A percentile compares a stretch with the other conserved stretches of the same genome.
These are phyloP conservation scores for Podaxis sp. DNA, from an alignment of 768 basidiomycete genomes.

Conservation along the genomic window DNA sequence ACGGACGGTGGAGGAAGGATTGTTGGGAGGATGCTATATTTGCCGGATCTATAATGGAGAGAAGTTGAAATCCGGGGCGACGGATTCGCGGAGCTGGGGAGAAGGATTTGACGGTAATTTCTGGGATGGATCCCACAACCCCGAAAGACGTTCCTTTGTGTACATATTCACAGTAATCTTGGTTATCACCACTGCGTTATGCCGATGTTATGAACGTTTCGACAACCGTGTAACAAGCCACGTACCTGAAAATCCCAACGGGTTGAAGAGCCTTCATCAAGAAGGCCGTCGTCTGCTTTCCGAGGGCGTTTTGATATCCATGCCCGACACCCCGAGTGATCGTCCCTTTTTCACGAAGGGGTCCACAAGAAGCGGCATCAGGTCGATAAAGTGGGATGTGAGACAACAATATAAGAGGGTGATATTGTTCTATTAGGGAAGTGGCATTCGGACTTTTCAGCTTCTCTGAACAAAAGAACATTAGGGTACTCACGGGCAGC, in stretches of 20 bases:
- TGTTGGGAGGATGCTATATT: constrained; percentile 29
- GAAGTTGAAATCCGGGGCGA: constrained; percentile 81
- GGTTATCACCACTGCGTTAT: constrained; percentile 73
- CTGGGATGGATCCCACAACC: constrained; percentile 43
- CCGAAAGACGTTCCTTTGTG: constrained; percentile 23
- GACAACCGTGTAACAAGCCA: not conserved
- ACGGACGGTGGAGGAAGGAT: constrained; percentile 65
- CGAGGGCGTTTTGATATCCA: constrained; percentile 82
- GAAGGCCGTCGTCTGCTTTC: constrained; percentile 75
- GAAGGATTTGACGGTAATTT: constrained; percentile 89
- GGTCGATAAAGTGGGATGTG: constrained; percentile 86
- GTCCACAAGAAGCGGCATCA: constrained; percentile 75
- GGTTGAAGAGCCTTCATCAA: constrained; percentile 69
- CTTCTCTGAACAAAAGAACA: not conserved
- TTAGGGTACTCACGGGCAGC: constrained; percentile 32
- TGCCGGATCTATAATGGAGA: constrained; percentile 52
- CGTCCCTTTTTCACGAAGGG: constrained; percentile 65
- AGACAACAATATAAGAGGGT: constrained; percentile 68
- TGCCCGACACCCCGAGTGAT: constrained; percentile 76
- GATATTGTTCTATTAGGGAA: constrained; percentile 23
- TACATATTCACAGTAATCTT: constrained; percentile 81
- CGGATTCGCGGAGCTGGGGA: constrained; percentile 71
- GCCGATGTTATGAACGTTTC: not conserved
- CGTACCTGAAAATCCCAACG: constrained; percentile 65
- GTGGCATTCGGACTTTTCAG: constrained; percentile 6